phyloP scores from a whole-genome alignment of 495 filamentous ascomycete species.

The Penicillium ucsense region DNA sequence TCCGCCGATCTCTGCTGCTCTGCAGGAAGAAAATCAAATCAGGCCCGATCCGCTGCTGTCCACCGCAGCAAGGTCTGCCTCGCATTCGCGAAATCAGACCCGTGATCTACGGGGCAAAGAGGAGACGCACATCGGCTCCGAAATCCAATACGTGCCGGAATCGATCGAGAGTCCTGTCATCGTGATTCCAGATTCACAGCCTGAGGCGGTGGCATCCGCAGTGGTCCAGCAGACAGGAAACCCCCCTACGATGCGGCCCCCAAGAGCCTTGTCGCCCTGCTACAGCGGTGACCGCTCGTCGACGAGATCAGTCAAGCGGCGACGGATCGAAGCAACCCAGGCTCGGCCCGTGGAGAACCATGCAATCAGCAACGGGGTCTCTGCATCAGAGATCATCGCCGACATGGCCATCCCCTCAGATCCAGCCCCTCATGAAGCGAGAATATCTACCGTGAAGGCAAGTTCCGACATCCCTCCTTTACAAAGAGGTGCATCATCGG shows the following conservation, averaged over 20 bases:
- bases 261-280: background rate
- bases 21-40: background rate
- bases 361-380: background rate
- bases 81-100: background rate
- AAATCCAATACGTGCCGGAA: conserved; percentile 5
- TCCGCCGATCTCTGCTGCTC: background rate
- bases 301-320: conserved; percentile 11
- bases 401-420: background rate
- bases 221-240: too few species aligned
- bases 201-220: conserved; percentile 2
- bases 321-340: conserved; percentile 5
- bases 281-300: too few species aligned
- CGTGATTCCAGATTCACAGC: conserved; percentile 39
- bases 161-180: conserved; percentile 37
- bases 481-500: too few species aligned
- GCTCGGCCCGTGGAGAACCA: background rate
- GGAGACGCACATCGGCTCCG: background rate
- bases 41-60: background rate
- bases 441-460: background rate
- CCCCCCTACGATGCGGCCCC: too few species aligned
- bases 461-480: too few species aligned
- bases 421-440: background rate
- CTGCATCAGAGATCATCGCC: background rate
- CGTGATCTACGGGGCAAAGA: background rate
- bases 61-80: background rate